Conservation (phyloP, 164 flowering plant species). For the Aristolochia contorta region DNA sequence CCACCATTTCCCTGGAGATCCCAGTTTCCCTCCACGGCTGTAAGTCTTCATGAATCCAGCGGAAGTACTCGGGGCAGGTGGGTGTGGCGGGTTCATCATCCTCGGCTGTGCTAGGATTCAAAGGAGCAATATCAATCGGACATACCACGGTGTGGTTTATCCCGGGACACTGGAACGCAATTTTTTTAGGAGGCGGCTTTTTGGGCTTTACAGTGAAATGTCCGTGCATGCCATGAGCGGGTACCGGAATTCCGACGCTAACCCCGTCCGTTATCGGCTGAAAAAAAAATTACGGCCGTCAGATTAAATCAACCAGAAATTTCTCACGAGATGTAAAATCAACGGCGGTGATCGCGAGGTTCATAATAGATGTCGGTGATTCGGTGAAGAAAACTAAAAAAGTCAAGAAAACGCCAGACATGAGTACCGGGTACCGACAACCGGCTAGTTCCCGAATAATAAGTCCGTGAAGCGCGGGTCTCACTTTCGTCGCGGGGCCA, state of each 20-base stretch:
- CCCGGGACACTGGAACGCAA: constrained; percentile 41
- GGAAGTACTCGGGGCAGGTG: constrained; percentile 38
- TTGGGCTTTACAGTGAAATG: constrained; percentile 1
- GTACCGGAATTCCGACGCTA: neutral
- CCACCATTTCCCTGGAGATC: constrained; percentile 35
- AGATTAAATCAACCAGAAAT: too few relatives aligned
- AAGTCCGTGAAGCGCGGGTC: too few relatives aligned
- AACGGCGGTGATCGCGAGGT: too few relatives aligned
- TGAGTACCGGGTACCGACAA: too few relatives aligned
- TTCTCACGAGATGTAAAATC: too few relatives aligned
- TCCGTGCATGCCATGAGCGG: neutral
- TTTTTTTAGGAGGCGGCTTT: constrained; percentile 15
- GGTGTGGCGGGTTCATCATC: neutral
- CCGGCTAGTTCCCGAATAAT: too few relatives aligned
- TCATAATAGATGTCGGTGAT: too few relatives aligned
- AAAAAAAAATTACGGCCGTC: too few relatives aligned
- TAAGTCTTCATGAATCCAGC: constrained; percentile 53
- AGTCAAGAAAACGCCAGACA: too few relatives aligned
- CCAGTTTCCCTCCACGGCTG: constrained; percentile 33
- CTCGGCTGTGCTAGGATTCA: neutral
- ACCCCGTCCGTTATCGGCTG: neutral
- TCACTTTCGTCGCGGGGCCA: too few relatives aligned
- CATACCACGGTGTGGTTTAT: constrained; percentile 32
- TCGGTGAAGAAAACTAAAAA: too few relatives aligned
- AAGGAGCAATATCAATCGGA: constrained; percentile 3